These are phyloP conservation scores for Zangia roseola DNA, from an alignment of 768 basidiomycete species.

Conservation along the genomic window DNA sequence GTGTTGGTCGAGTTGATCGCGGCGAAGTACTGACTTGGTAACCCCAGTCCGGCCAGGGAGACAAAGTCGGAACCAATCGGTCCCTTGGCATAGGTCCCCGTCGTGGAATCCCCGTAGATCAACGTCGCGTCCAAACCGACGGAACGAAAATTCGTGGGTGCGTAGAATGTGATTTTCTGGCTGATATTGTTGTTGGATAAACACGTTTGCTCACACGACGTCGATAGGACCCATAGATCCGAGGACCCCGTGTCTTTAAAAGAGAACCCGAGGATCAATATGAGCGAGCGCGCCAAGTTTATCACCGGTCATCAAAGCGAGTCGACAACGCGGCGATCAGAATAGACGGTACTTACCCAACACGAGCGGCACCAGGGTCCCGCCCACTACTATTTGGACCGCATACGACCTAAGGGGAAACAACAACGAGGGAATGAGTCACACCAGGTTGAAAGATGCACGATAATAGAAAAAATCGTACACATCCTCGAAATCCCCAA, in stretches of 20 bases:
- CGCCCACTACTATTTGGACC: constrained; percentile 57
- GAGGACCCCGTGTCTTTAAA: constrained; percentile 73
- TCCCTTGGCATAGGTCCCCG: constrained; percentile 68
- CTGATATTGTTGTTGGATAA: constrained; percentile 23
- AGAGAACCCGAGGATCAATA: no score
- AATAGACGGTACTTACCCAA: constrained; percentile 44
- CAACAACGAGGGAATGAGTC: no score
- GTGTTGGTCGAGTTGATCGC: constrained; percentile 71
- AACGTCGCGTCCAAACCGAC: constrained; percentile 47
- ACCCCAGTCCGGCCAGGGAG: constrained; percentile 49
- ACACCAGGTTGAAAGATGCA: neutral
- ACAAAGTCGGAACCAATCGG: constrained; percentile 59
- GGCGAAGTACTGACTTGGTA: constrained; percentile 57
- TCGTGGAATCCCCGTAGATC: constrained; percentile 68
- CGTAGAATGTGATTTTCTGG: constrained; percentile 44
- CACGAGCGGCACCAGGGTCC: constrained; percentile 50
- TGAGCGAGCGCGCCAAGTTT: no score
- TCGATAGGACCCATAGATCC: constrained; percentile 71
- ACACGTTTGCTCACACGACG: constrained; percentile 47
- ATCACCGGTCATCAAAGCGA: no score
- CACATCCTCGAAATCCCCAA: constrained; percentile 66
- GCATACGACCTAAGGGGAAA: constrained; percentile 54
- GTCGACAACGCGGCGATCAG: no score
- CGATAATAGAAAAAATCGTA: constrained; percentile 28
- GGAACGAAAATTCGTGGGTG: constrained; percentile 46